Percentiles rank a stretch among this genome's conserved stretches.
Conservation (phyloP, 1,139 yeast species). For the Yamadazyma kanchanaburiensis region DNA sequence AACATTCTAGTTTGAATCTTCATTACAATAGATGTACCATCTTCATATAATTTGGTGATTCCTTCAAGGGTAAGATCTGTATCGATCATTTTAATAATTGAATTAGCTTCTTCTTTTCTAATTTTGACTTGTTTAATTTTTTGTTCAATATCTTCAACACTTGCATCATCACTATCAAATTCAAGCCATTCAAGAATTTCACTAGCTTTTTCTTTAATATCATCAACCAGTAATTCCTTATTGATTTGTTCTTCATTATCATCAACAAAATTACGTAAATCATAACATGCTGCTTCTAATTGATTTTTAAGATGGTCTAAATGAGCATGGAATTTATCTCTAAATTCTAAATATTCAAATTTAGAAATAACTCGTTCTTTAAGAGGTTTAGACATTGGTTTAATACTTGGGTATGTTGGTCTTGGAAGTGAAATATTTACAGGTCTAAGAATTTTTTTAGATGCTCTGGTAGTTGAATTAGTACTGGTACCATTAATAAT, state of each 20-base stretch:
- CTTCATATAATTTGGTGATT: conserved; percentile 38
- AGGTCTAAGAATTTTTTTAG: conserved; percentile 18
- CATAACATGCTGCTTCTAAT: conserved; percentile 58
- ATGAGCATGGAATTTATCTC: conserved; percentile 46
- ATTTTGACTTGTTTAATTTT: conserved; percentile 20
- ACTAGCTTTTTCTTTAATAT: conserved; percentile 25
- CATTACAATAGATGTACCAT: conserved; percentile 37
- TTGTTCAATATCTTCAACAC: conserved; percentile 34
- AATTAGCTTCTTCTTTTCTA: conserved; percentile 20
- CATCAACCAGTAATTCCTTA: conserved; percentile 29
- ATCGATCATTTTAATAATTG: conserved; percentile 20
- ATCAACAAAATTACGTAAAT: conserved; percentile 50
- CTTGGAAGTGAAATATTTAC: conserved; percentile 21
- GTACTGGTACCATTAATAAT: conserved; percentile 16
- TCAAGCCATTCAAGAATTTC: conserved; percentile 78
- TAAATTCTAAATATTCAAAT: conserved; percentile 31
- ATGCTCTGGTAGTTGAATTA: conserved; percentile 9
- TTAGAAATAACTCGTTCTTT: conserved; percentile 28
- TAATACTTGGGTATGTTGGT: conserved; percentile 34
- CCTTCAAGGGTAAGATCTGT: conserved; percentile 33
- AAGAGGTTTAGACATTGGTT: conserved; percentile 44
- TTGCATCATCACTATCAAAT: conserved; percentile 60
- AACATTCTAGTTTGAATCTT: conserved; percentile 43
- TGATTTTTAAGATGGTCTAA: conserved; percentile 50
- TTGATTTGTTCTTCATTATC: conserved; percentile 42